A percentile compares a stretch with the other conserved stretches of the same genome.
Conservation (phyloP, 768 basidiomycete genomes). For the Boletus rubropictus region DNA sequence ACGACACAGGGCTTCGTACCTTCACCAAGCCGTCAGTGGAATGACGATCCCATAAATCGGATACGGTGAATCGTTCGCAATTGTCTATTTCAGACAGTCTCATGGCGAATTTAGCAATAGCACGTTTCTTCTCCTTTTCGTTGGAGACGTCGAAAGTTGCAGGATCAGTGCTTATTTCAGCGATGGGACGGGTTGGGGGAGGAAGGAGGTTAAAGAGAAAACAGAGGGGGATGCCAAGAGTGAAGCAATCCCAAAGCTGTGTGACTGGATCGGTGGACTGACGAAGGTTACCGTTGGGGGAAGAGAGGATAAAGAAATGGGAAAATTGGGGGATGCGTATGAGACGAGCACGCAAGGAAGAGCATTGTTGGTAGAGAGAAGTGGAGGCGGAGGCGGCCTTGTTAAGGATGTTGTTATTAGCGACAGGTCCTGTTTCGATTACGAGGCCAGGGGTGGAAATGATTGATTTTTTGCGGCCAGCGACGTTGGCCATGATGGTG, state of each 20-base stretch:
- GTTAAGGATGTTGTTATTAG: slow-evolving; percentile 84
- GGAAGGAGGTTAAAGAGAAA: slow-evolving; percentile 94
- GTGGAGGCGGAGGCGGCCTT: slow-evolving; percentile 82
- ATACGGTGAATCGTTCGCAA: slow-evolving; percentile 83
- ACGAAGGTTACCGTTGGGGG: slow-evolving; percentile 51
- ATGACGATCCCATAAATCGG: slow-evolving; percentile 84
- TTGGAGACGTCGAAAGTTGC: slow-evolving; percentile 60
- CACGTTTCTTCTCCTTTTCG: slow-evolving; percentile 84
- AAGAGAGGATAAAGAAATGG: slow-evolving; percentile 60
- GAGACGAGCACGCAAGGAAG: slow-evolving; percentile 67
- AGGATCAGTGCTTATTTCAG: slow-evolving; percentile 59
- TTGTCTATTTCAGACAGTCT: slow-evolving; percentile 65
- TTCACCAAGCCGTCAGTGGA: slow-evolving; percentile 94
- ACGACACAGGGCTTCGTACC: slow-evolving; percentile 41
- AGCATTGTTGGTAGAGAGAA: slow-evolving; percentile 91
- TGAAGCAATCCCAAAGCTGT: slow-evolving; percentile 91
- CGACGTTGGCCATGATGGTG: slow-evolving; percentile 46
- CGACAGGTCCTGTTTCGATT: slow-evolving; percentile 63
- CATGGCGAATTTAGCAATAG: slow-evolving; percentile 89
- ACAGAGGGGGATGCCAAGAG: slow-evolving; percentile 88
- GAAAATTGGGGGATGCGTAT: slow-evolving; percentile 72
- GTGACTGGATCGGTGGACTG: slow-evolving; percentile 89
- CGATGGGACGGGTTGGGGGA: slow-evolving; percentile 35
- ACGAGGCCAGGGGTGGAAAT: slow-evolving; percentile 56
- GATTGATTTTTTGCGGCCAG: slow-evolving; percentile 78